Percentiles rank a stretch among this genome's conserved stretches.
Evolutionary conservation across 1,284 basidiomycete species (phyloP).

Genomic region (Puccinia coronata): DNA sequence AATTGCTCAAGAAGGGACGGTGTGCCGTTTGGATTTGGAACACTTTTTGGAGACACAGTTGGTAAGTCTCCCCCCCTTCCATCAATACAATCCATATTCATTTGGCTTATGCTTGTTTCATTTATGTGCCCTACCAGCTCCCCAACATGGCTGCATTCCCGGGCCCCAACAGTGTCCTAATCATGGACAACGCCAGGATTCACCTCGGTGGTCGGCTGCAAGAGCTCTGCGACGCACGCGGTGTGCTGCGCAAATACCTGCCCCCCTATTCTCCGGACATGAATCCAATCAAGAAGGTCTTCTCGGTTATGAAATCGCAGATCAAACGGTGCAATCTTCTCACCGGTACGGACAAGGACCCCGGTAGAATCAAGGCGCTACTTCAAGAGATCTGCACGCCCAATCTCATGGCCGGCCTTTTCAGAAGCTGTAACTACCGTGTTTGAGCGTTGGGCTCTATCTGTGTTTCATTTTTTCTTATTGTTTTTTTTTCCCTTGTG

Average conservation of each 20-base stretch:
- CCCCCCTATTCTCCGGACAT: constrained; percentile 21
- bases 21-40: neutral
- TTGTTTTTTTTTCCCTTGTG: too few species aligned
- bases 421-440: neutral
- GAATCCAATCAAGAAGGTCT: constrained; percentile 17
- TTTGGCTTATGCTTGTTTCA: neutral
- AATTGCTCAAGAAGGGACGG: neutral
- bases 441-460: neutral
- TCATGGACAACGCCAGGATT: neutral
- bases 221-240: neutral
- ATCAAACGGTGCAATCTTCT: neutral
- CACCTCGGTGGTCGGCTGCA: neutral
- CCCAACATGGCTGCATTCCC: neutral
- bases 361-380: neutral
- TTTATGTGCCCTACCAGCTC: neutral
- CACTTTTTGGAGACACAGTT: neutral
- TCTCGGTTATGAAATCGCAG: neutral
- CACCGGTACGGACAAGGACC: neutral
- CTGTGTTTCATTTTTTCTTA: neutral
- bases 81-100: too few species aligned
- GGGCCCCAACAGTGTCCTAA: neutral
- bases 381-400: neutral
- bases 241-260: neutral
- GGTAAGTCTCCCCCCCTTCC: too few species aligned
- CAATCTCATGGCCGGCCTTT: neutral